Conservation (phyloP, 169 alveolate genomes). For the Cyclospora cayetanensis region DNA sequence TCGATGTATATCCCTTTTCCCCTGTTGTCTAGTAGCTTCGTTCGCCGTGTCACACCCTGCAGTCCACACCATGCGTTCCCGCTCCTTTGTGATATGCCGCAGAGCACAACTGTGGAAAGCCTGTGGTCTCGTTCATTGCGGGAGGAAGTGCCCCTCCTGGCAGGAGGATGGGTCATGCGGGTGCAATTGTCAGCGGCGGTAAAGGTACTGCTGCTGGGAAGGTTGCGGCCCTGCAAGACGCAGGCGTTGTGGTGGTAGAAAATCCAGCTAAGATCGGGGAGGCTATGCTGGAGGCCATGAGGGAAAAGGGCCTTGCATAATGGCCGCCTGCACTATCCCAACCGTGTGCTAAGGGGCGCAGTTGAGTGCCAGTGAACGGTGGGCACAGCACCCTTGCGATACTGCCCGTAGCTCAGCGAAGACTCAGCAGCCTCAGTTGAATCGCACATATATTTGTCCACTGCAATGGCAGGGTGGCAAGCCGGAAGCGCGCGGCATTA, state of each 20-base stretch:
- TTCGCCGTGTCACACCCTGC: too few relatives aligned
- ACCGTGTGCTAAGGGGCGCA: too few relatives aligned
- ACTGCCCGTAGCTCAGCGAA: too few relatives aligned
- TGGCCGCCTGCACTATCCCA: neutral
- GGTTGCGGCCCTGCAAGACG: constrained; percentile 89
- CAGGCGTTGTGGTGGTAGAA: constrained; percentile 91
- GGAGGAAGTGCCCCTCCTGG: constrained; percentile 99
- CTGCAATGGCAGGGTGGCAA: too few relatives aligned
- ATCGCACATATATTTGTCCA: too few relatives aligned
- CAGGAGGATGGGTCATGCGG: constrained; percentile 98
- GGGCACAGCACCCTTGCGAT: too few relatives aligned
- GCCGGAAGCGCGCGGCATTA: too few relatives aligned
- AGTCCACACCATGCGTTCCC: too few relatives aligned
- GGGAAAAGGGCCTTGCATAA: constrained; percentile 73
- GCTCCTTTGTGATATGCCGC: neutral
- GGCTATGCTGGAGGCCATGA: constrained; percentile 85
- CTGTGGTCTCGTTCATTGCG: constrained; percentile 97
- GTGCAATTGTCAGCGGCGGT: constrained; percentile 97
- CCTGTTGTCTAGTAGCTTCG: neutral
- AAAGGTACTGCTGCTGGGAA: constrained; percentile 97
- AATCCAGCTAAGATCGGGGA: constrained; percentile 92
- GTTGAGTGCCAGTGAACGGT: too few relatives aligned
- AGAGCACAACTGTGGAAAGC: constrained; percentile 88
- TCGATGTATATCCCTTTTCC: neutral
- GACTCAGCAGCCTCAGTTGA: too few relatives aligned